Evolutionary conservation across 352 stramenopile species (phyloP).

Genomic region (Phytopythium oedochilum): DNA sequence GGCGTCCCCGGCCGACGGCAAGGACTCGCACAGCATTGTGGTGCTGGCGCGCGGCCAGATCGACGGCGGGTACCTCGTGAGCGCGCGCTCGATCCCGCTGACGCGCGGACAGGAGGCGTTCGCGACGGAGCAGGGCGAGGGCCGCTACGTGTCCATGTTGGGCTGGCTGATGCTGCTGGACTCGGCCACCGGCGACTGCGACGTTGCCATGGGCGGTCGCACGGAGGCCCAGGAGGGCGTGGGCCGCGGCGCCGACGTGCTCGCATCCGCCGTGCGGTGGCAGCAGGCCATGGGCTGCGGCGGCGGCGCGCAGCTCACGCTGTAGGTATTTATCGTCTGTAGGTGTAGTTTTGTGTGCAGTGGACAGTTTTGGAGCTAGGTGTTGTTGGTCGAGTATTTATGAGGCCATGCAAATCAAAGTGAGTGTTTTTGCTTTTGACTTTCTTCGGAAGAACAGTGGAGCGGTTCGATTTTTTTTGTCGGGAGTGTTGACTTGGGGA

Average conservation of each 20-base stretch:
- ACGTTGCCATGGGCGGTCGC: constrained; percentile 27
- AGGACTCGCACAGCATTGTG: constrained; percentile 32
- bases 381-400: background rate
- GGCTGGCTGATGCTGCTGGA: constrained; percentile 41
- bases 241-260: background rate
- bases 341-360: constrained; percentile 1
- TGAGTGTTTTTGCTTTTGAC: background rate
- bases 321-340: constrained; percentile 5
- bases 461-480: background rate
- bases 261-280: constrained; percentile 21
- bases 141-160: constrained; percentile 20
- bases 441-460: background rate
- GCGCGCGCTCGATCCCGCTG: constrained; percentile 33
- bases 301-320: background rate
- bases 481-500: background rate
- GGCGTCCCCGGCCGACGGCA: constrained; percentile 16
- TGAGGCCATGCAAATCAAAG: constrained; percentile 6
- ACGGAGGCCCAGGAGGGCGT: constrained; percentile 13
- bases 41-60: constrained; percentile 40
- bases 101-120: constrained; percentile 29
- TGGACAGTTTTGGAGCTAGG: constrained; percentile 3
- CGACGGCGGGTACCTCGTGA: constrained; percentile 35
- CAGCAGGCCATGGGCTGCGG: constrained; percentile 28
- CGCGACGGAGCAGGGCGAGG: constrained; percentile 15
- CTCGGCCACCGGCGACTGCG: constrained; percentile 25